phyloP scores from a whole-genome alignment of 2,329 filamentous ascomycete species.

The Pestalotiopsis sp. region DNA sequence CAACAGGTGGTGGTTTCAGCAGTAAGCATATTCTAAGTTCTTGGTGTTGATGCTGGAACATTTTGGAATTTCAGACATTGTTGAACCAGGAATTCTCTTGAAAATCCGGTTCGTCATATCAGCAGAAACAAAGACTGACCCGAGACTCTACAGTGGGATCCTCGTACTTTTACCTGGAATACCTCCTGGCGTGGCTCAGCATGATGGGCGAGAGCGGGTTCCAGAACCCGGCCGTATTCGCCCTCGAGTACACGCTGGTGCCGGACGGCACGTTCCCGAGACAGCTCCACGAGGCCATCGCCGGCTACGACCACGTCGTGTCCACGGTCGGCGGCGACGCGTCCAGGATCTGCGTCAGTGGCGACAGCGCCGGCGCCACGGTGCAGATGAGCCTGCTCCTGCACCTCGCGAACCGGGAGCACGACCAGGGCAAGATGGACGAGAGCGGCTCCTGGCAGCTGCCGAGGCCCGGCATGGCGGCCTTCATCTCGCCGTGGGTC shows the following conservation, averaged over 20 bases:
- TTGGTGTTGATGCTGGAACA: no score
- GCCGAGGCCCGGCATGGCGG: constrained; percentile 54
- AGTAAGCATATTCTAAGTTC: constrained; percentile 30
- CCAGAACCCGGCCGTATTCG: constrained; percentile 76
- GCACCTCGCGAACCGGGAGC: constrained; percentile 56
- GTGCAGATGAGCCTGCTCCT: constrained; percentile 74
- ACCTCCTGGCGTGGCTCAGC: constrained; percentile 72
- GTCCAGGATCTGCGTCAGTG: constrained; percentile 69
- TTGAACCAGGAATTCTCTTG: no score
- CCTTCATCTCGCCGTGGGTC: constrained; percentile 81
- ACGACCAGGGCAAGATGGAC: constrained; percentile 26
- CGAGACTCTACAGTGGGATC: constrained; percentile 62
- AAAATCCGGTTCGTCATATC: neutral
- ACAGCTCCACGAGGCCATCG: constrained; percentile 70
- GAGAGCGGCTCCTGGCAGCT: constrained; percentile 37
- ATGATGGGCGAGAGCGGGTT: constrained; percentile 68
- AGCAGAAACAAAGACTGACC: neutral
- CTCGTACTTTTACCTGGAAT: constrained; percentile 82
- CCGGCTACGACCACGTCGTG: constrained; percentile 72
- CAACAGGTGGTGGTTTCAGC: constrained; percentile 73
- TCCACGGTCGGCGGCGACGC: constrained; percentile 56
- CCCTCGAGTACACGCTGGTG: constrained; percentile 79
- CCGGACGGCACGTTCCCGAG: constrained; percentile 74
- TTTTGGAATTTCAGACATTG: no score
- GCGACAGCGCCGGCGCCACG: constrained; percentile 80